These are phyloP conservation scores for Linnemannia zychae DNA, from an alignment of 192 early-diverging fungal species.

Conservation along the genomic window DNA sequence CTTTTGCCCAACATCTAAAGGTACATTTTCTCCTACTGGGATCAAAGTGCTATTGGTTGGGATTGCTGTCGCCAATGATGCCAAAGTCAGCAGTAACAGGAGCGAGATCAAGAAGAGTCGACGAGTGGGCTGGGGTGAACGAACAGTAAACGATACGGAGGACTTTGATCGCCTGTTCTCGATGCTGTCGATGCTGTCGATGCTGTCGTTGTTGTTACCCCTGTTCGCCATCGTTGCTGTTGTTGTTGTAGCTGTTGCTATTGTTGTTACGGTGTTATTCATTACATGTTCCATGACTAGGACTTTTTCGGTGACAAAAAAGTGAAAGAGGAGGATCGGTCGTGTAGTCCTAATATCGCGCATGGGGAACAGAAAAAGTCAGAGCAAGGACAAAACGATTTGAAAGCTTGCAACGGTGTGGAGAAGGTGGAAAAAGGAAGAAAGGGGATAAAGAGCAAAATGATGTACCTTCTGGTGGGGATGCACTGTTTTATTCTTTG, in stretches of 20 bases:
- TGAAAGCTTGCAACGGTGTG: not conserved
- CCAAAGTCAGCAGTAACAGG: not conserved
- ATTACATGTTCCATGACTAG: not conserved
- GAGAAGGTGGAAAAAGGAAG: not conserved
- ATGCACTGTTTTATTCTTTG: not conserved
- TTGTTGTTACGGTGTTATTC: not conserved
- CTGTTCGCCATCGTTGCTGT: too few relatives aligned
- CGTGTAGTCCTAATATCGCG: not conserved
- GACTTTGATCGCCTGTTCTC: not conserved
- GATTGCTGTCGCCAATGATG: conserved; percentile 3
- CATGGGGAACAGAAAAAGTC: not conserved
- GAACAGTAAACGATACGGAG: not conserved
- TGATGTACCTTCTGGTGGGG: conserved; percentile 5
- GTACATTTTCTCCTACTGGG: conserved; percentile 7
- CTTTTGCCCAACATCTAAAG: conserved; percentile 37
- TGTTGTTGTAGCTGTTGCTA: too few relatives aligned
- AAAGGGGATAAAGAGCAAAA: too few relatives aligned
- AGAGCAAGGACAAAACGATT: too few relatives aligned
- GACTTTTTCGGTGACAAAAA: not conserved
- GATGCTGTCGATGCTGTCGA: not conserved
- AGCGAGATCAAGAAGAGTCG: conserved; percentile 1
- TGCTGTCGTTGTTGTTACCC: too few relatives aligned
- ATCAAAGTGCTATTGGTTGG: conserved; percentile 30
- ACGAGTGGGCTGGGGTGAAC: not conserved
- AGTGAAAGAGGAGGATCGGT: not conserved